Conservation (phyloP, 2,329 filamentous ascomycete genomes). For the Claviceps lovelessii region DNA sequence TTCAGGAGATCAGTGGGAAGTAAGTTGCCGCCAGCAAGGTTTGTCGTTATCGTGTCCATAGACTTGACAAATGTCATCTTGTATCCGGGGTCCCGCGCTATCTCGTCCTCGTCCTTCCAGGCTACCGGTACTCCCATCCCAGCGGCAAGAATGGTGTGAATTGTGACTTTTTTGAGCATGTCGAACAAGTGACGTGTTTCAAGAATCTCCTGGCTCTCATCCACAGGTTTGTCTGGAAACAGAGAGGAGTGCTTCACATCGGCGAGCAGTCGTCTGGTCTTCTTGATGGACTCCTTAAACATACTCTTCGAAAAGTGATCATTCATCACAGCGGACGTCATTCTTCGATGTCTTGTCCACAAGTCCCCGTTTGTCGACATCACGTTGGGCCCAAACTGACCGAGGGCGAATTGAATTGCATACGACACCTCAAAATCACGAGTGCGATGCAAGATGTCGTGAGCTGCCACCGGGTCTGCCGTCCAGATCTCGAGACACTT, state of each 20-base stretch:
- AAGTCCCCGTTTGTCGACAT: neutral
- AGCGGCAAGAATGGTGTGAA: neutral
- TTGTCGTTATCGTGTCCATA: neutral
- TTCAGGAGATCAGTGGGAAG: neutral
- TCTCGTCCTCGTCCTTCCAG: neutral
- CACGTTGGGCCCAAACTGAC: neutral
- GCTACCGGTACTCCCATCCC: neutral
- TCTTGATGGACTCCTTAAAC: neutral
- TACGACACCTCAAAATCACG: neutral
- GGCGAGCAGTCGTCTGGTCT: neutral
- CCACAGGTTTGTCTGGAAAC: neutral
- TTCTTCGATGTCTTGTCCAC: neutral
- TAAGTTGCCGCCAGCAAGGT: neutral
- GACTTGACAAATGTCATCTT: neutral
- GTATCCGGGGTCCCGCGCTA: neutral
- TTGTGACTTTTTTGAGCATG: slow-evolving; percentile 1
- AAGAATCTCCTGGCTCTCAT: neutral
- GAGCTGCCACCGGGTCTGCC: neutral
- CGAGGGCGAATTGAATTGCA: neutral
- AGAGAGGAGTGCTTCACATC: neutral
- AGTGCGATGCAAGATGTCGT: neutral
- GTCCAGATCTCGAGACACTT: neutral
- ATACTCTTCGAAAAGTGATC: neutral
- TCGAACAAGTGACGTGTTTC: slow-evolving; percentile 2
- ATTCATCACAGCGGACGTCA: neutral